phyloP scores from a whole-genome alignment of 176 grass and related monocot genomes.

The Rhipidocladum racemiflorum region DNA sequence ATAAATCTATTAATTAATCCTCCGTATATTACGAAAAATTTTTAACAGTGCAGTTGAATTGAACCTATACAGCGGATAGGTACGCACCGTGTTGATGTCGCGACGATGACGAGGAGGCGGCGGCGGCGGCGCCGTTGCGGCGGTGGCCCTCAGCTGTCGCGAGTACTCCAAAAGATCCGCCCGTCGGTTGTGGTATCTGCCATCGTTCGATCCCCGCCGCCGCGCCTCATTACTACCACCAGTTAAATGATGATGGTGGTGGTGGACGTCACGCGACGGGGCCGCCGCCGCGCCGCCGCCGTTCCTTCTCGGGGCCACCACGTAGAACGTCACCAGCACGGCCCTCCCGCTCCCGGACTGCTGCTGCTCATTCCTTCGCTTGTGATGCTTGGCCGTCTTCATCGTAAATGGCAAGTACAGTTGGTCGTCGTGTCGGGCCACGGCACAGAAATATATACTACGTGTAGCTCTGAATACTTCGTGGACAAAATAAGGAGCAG shows the following conservation, averaged over 20 bases:
- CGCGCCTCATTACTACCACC: neutral
- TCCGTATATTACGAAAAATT: neutral
- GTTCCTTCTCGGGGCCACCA: neutral
- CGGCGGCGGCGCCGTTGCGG: neutral
- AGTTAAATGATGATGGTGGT: neutral
- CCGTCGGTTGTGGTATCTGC: neutral
- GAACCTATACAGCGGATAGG: neutral
- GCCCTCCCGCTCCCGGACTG: constrained; percentile 1
- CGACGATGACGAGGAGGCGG: neutral
- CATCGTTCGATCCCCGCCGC: neutral
- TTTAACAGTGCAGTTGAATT: neutral
- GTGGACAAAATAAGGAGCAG: neutral
- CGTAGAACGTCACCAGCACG: constrained; percentile 35
- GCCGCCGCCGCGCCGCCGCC: neutral
- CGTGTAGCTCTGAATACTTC: neutral
- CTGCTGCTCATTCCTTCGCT: neutral
- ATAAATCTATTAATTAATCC: neutral
- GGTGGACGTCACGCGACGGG: neutral
- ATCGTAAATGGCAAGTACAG: neutral
- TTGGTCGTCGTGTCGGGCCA: neutral
- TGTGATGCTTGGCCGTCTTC: constrained; percentile 18
- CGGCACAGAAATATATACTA: neutral
- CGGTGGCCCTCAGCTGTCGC: constrained; percentile 30
- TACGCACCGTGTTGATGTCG: neutral
- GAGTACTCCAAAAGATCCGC: constrained; percentile 41